Conservation (phyloP, 306 rosid genomes). For the Quercus ilex region DNA sequence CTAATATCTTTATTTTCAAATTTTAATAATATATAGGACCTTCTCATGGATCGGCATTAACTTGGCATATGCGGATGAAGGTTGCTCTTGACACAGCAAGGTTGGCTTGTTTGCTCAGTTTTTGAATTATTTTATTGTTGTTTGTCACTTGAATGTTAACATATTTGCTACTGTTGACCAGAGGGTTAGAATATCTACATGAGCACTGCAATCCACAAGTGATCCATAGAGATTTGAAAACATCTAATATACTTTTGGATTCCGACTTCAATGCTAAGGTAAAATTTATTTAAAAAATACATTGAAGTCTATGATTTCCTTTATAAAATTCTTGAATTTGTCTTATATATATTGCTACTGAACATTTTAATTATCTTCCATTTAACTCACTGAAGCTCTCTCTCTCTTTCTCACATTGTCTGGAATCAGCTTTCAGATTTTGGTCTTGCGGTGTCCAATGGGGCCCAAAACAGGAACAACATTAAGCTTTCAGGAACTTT, state of each 20-base stretch:
- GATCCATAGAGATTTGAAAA: constrained; percentile 94
- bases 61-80: constrained; percentile 94
- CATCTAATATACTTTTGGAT: constrained; percentile 94
- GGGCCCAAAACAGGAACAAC: constrained; percentile 73
- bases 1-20: not conserved
- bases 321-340: not conserved
- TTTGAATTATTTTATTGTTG: not conserved
- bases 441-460: constrained; percentile 81
- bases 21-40: constrained; percentile 46
- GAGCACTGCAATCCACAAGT: constrained; percentile 81
- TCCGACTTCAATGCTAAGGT: constrained; percentile 95
- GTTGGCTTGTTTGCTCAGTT: constrained; percentile 34
- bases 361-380: constrained; percentile 20
- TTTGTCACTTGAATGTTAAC: constrained; percentile 15
- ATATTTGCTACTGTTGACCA: constrained; percentile 40
- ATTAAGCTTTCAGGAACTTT: constrained; percentile 87
- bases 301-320: constrained; percentile 9
- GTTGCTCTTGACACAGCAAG: constrained; percentile 93
- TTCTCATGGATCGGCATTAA: constrained; percentile 72
- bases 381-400: constrained; percentile 17
- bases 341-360: not conserved
- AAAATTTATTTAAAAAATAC: constrained; percentile 11
- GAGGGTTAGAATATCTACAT: constrained; percentile 90
- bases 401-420: constrained; percentile 10
- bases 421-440: constrained; percentile 90